Percentiles rank a stretch among this genome's conserved stretches.
These are phyloP conservation scores for Hypericum androsaemum DNA, from an alignment of 345 rosid genomes.

Conservation along the genomic window DNA sequence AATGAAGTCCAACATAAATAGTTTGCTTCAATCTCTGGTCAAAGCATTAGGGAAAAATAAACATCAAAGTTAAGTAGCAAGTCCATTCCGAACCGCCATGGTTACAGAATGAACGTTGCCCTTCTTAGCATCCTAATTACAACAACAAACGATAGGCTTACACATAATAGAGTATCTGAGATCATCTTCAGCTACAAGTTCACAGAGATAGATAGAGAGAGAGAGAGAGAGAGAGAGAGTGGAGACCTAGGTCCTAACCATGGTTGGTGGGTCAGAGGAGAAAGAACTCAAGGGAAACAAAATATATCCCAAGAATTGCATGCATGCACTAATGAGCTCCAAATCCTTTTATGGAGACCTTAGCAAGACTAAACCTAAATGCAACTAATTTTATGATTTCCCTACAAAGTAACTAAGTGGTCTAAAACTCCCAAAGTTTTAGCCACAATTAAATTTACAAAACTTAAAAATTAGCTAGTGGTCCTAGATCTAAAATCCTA, in stretches of 20 bases:
- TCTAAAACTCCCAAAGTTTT: constrained; percentile 51
- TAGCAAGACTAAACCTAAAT: constrained; percentile 22
- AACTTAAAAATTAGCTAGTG: constrained; percentile 13
- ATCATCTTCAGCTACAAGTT: constrained; percentile 21
- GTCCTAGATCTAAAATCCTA: constrained; percentile 58
- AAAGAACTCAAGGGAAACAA: constrained; percentile 69
- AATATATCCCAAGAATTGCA: constrained; percentile 74
- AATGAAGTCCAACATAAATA: too few species aligned
- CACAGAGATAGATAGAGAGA: constrained; percentile 13
- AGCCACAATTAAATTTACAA: constrained; percentile 47
- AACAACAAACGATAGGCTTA: constrained; percentile 32
- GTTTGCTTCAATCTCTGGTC: too few species aligned
- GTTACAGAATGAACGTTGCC: constrained; percentile 23
- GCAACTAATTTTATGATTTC: constrained; percentile 23
- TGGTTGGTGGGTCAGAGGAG: constrained; percentile 57
- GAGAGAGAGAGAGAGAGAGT: constrained; percentile 12
- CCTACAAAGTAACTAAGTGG: constrained; percentile 35
- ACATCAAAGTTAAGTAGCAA: too few species aligned
- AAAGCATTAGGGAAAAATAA: too few species aligned
- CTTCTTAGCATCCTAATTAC: constrained; percentile 24
- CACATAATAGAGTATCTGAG: constrained; percentile 20
- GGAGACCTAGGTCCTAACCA: constrained; percentile 84
- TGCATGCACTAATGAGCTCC: constrained; percentile 68
- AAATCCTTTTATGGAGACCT: constrained; percentile 59
- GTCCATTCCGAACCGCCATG: constrained; percentile 14